Evolutionary conservation across 805 yeast genomes (phyloP).

Genomic region (Debaryomyces tyrocola): DNA sequence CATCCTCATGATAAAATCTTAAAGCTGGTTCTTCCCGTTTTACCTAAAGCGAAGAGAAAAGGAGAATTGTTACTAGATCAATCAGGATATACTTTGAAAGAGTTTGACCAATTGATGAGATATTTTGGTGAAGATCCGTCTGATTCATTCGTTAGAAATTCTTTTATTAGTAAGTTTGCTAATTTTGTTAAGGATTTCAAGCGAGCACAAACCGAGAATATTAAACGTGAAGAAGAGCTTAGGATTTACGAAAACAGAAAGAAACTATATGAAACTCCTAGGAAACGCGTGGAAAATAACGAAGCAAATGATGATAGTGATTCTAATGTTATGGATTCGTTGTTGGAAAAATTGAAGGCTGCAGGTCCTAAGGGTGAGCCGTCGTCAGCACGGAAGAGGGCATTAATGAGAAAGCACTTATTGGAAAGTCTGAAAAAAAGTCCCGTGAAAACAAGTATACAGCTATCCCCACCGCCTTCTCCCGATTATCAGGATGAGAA

Average conservation of each 20-base stretch:
- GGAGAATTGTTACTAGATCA: conserved; percentile 52
- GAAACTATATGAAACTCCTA: conserved; percentile 53
- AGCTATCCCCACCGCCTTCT: conserved; percentile 1
- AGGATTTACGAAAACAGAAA: conserved; percentile 75
- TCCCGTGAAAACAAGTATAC: background rate
- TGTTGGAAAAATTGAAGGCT: conserved; percentile 82
- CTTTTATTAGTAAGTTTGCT: conserved; percentile 62
- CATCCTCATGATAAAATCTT: conserved; percentile 69
- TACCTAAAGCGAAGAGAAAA: conserved; percentile 56
- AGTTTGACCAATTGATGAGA: conserved; percentile 59
- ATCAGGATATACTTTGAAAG: conserved; percentile 48
- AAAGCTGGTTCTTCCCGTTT: conserved; percentile 50
- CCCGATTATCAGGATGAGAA: conserved; percentile 1
- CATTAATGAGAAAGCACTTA: conserved; percentile 66
- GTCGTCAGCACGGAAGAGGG: conserved; percentile 76
- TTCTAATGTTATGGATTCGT: conserved; percentile 73
- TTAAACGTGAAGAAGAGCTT: conserved; percentile 66
- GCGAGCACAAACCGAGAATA: conserved; percentile 63
- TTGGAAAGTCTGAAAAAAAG: conserved; percentile 29
- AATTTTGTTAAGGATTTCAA: conserved; percentile 62
- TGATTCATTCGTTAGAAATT: conserved; percentile 51
- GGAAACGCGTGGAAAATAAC: conserved; percentile 24
- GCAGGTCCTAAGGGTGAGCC: conserved; percentile 84
- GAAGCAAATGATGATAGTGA: conserved; percentile 43
- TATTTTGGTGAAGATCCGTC: conserved; percentile 73